A percentile compares a stretch with the other conserved stretches of the same genome.
These are phyloP conservation scores for Trametes elegans DNA, from an alignment of 768 basidiomycete genomes.

Conservation along the genomic window DNA sequence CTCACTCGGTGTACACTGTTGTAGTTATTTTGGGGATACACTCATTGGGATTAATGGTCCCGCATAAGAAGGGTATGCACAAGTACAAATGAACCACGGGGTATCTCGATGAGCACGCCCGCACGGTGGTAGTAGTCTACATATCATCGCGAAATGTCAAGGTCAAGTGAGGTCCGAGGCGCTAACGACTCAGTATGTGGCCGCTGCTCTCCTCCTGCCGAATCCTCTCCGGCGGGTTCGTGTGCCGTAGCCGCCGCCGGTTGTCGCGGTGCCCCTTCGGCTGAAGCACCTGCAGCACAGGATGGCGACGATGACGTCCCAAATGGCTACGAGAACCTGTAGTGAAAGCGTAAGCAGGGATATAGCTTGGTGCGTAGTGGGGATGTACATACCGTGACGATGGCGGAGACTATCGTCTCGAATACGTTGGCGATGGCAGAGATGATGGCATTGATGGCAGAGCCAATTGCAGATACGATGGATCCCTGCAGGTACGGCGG, in stretches of 20 bases:
- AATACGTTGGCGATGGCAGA: conserved; percentile 53
- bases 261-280: conserved; percentile 2
- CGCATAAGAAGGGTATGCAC: neutral
- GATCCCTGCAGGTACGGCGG: conserved; percentile 39
- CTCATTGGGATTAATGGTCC: too few relatives aligned
- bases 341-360: too few relatives aligned
- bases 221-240: neutral
- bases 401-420: conserved; percentile 51
- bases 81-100: neutral
- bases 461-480: conserved; percentile 57
- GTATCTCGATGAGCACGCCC: neutral
- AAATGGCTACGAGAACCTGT: conserved; percentile 59
- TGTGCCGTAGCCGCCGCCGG: neutral
- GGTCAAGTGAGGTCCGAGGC: neutral
- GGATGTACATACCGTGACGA: conserved; percentile 45
- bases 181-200: neutral
- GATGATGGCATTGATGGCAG: conserved; percentile 52
- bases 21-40: too few relatives aligned
- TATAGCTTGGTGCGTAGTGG: neutral
- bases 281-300: conserved; percentile 35
- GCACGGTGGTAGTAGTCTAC: neutral
- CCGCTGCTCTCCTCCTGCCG: neutral
- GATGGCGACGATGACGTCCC: conserved; percentile 49
- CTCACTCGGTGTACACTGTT: too few relatives aligned
- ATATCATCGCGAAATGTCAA: neutral